Evolutionary conservation across 768 basidiomycete species (phyloP).

Genomic region (Auriculariales sp.): DNA sequence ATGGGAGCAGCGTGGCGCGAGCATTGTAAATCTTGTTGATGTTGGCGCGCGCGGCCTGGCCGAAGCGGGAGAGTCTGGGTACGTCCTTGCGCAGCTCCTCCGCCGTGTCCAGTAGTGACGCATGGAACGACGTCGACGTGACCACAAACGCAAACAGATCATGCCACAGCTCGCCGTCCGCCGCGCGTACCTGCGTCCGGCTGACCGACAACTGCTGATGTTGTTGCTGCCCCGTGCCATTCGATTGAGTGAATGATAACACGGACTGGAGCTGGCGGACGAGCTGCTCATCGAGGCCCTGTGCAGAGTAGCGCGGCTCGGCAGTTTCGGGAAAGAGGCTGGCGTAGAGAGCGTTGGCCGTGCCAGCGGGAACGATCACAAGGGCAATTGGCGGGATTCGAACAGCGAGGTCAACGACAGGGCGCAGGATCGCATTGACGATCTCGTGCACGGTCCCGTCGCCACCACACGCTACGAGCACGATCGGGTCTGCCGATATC

Average conservation of each 20-base stretch:
- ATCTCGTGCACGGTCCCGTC: conserved; percentile 91
- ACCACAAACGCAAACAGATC: conserved; percentile 59
- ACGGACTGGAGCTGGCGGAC: conserved; percentile 41
- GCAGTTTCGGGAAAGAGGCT: conserved; percentile 43
- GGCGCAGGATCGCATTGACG: conserved; percentile 40
- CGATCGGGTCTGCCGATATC: conserved; percentile 30
- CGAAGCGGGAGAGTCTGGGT: conserved; percentile 77
- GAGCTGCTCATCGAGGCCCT: conserved; percentile 1
- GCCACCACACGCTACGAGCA: conserved; percentile 52
- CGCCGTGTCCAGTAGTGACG: conserved; percentile 69
- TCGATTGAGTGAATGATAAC: conserved; percentile 30
- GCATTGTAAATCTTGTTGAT: conserved; percentile 56
- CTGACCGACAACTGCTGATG: conserved; percentile 17
- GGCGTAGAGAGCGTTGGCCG: conserved; percentile 85
- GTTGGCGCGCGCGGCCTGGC: conserved; percentile 69
- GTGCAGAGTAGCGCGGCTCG: background rate
- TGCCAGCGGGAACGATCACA: conserved; percentile 55
- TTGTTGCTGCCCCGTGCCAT: too few relatives aligned
- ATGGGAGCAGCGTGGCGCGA: conserved; percentile 39
- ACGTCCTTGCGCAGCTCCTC: conserved; percentile 53
- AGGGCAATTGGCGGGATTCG: conserved; percentile 21
- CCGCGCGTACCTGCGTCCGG: conserved; percentile 42
- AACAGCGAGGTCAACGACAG: conserved; percentile 12
- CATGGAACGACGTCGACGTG: conserved; percentile 73
- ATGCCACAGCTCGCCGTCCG: conserved; percentile 5